Conservation (phyloP, 306 rosid species). For the Fagus crenata region DNA sequence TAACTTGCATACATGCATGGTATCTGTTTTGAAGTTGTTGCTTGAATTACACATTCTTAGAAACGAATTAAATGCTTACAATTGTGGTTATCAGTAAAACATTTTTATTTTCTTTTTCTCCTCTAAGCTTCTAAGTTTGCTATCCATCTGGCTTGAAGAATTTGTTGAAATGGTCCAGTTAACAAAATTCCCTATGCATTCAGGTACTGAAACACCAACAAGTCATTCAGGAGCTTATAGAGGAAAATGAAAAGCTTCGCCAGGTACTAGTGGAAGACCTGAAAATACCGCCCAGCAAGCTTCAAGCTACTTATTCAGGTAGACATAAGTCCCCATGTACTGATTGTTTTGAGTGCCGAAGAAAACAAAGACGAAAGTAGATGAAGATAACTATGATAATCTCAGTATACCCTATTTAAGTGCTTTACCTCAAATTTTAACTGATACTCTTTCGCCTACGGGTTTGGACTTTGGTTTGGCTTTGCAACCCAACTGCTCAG, state of each 20-base stretch:
- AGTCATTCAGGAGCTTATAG: conserved; percentile 76
- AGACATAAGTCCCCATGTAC: conserved; percentile 51
- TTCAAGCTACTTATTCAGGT: conserved; percentile 52
- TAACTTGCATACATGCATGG: background rate
- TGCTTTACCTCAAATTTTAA: conserved; percentile 20
- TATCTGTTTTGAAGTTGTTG: background rate
- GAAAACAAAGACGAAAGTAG: conserved; percentile 67
- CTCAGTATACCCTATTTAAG: background rate
- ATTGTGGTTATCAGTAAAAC: background rate
- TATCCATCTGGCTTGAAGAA: conserved; percentile 1
- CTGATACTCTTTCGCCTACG: background rate
- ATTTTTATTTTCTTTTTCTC: background rate
- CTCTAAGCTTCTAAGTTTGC: background rate
- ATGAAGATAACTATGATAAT: conserved; percentile 8
- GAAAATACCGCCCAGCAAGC: conserved; percentile 71
- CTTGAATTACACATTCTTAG: background rate
- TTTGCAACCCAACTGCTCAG: conserved; percentile 1
- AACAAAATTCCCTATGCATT: conserved; percentile 22
- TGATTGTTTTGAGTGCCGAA: conserved; percentile 80
- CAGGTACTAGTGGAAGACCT: conserved; percentile 74
- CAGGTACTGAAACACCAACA: conserved; percentile 90
- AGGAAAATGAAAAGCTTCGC: conserved; percentile 87
- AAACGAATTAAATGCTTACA: background rate
- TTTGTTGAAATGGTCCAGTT: background rate
- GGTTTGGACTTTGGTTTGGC: conserved; percentile 12